phyloP scores from a whole-genome alignment of 495 filamentous ascomycete genomes.

The Annulohypoxylon stygium region DNA sequence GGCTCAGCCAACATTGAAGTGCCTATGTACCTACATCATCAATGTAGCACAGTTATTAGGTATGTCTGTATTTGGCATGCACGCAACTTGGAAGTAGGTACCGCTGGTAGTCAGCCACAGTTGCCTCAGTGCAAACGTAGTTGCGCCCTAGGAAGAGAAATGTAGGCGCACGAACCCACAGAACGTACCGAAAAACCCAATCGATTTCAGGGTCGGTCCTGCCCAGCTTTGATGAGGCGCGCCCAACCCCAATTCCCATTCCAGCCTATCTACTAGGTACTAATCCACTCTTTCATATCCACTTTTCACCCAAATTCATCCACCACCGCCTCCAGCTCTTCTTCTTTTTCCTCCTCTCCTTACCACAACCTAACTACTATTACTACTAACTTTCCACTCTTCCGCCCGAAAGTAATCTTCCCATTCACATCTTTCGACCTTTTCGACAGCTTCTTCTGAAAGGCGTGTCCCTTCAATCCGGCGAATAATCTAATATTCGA shows the following conservation, averaged over 20 bases:
- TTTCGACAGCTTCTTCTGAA: slow-evolving; percentile 29
- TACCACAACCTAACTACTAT: slow-evolving; percentile 25
- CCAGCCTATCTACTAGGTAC: slow-evolving; percentile 29
- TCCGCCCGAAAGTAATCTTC: slow-evolving; percentile 38
- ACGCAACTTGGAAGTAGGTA: too few relatives aligned
- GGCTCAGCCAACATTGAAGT: too few relatives aligned
- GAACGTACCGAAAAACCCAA: slow-evolving; percentile 18
- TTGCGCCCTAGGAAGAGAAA: not conserved
- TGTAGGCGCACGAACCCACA: slow-evolving; percentile 25
- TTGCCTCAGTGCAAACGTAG: slow-evolving; percentile 21
- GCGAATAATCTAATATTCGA: slow-evolving; percentile 43
- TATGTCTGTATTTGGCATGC: not conserved
- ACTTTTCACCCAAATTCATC: slow-evolving; percentile 39
- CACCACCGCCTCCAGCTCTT: slow-evolving; percentile 35
- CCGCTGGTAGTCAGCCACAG: slow-evolving; percentile 25
- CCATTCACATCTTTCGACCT: slow-evolving; percentile 28
- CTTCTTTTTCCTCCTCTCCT: slow-evolving; percentile 25
- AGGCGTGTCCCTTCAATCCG: slow-evolving; percentile 35
- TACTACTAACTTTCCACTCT: slow-evolving; percentile 35
- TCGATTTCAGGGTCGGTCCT: slow-evolving; percentile 31
- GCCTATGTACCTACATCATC: too few relatives aligned
- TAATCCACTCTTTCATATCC: slow-evolving; percentile 9
- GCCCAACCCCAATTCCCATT: slow-evolving; percentile 48
- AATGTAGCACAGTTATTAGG: not conserved
- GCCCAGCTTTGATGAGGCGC: slow-evolving; percentile 47